phyloP scores from a whole-genome alignment of 75 land plant species.

The Adiantum capillusveneris region DNA sequence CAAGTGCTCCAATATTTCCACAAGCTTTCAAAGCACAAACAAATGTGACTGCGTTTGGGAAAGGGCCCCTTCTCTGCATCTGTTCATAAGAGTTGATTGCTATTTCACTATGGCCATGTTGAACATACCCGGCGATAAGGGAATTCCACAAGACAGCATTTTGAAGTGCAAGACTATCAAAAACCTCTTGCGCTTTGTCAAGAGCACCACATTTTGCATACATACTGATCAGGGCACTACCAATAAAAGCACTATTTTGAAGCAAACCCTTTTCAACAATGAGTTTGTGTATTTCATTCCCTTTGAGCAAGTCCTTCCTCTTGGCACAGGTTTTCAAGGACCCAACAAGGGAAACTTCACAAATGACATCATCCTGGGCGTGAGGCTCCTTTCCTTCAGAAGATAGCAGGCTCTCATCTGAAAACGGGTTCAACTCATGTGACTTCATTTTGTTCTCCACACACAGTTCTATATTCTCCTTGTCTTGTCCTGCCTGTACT shows the following conservation, averaged over 20 bases:
- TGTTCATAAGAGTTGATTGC: slow-evolving; percentile 30
- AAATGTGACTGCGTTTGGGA: slow-evolving; percentile 14
- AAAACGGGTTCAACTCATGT: too few relatives aligned
- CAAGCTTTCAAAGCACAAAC: slow-evolving; percentile 28
- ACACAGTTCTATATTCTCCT: too few relatives aligned
- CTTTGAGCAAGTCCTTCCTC: too few relatives aligned
- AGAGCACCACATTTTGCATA: slow-evolving; percentile 28
- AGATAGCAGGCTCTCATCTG: too few relatives aligned
- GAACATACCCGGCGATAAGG: slow-evolving; percentile 23
- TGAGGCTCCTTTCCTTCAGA: too few relatives aligned
- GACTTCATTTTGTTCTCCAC: too few relatives aligned
- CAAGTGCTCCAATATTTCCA: slow-evolving; percentile 5
- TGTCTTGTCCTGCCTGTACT: too few relatives aligned
- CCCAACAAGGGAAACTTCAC: too few relatives aligned
- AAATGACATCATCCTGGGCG: too few relatives aligned
- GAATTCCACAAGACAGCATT: slow-evolving; percentile 33
- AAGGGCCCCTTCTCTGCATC: slow-evolving; percentile 15
- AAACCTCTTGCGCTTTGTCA: slow-evolving; percentile 26
- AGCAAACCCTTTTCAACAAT: not conserved
- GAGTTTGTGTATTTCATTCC: too few relatives aligned
- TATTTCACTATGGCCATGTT: slow-evolving; percentile 15
- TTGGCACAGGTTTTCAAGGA: too few relatives aligned
- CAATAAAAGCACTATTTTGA: not conserved
- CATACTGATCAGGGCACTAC: slow-evolving; percentile 19
- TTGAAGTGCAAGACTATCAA: slow-evolving; percentile 6